phyloP scores from a whole-genome alignment of 2,329 filamentous ascomycete species.

The Penicillium italicum region DNA sequence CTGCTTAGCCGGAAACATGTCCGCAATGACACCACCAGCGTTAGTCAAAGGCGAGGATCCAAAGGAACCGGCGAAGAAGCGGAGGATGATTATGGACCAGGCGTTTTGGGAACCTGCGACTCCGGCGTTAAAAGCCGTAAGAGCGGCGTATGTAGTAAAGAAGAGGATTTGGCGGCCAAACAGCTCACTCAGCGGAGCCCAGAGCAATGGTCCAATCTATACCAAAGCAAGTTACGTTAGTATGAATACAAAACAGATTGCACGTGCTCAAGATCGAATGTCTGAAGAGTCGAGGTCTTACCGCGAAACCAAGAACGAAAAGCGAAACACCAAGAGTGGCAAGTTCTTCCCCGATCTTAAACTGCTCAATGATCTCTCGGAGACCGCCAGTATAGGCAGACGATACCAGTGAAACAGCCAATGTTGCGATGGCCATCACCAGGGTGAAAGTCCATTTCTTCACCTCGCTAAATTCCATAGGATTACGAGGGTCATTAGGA shows the following conservation, averaged over 20 bases:
- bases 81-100: constrained; percentile 57
- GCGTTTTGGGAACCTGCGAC: constrained; percentile 56
- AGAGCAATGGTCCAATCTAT: constrained; percentile 58
- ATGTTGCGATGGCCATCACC: constrained; percentile 62
- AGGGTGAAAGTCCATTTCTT: constrained; percentile 66
- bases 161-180: constrained; percentile 57
- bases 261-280: background rate
- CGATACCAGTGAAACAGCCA: constrained; percentile 66
- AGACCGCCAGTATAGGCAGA: constrained; percentile 49
- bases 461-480: constrained; percentile 54
- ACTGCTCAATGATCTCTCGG: constrained; percentile 51
- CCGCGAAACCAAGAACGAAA: constrained; percentile 59
- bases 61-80: constrained; percentile 62
- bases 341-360: constrained; percentile 52
- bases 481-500: constrained; percentile 63
- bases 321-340: constrained; percentile 61
- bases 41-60: constrained; percentile 53
- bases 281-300: constrained; percentile 1
- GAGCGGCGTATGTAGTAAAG: constrained; percentile 51
- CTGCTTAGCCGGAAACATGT: constrained; percentile 54
- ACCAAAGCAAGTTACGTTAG: constrained; percentile 23
- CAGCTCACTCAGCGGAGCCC: constrained; percentile 64
- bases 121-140: constrained; percentile 59
- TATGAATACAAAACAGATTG: background rate
- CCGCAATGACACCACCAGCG: constrained; percentile 50